Base-by-base conservation (phyloP, 2,329 filamentous ascomycete species). In the Oidium heveae region DNA sequence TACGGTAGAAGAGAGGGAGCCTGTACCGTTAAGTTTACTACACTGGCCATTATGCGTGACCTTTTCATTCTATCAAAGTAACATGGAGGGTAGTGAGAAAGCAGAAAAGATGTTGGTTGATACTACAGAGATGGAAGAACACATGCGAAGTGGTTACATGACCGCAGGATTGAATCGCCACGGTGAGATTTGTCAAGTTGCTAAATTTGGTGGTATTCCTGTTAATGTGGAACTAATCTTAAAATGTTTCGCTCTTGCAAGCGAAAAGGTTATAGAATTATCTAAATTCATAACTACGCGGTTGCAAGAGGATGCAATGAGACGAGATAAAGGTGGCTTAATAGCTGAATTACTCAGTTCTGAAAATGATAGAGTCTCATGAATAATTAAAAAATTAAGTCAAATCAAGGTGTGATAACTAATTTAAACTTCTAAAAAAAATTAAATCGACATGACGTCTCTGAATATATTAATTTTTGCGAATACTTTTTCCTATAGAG, bases 11-110 rank as follows among this genome's bases (percentile, higher is more conserved):
- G 89, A 98, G 70, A 76, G 91, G 58, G 88, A 94, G 59, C 89
- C 89, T 0, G 86, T 95, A 49, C 81, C 86, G 50, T 73, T 98
- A 58, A 87, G 85, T 62, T 86, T 94, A 72, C 76, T 95, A 59
- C 91, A 96, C 68, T 84, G 86, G 61, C 91, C 91, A 0, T 82
- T 95, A 55, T 94, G 88, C 64, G 74, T 95, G 49, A 94, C 87
- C 0, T 94, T 94, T 68, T 85, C 80, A 62, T 89, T 87, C 64
- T 95, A 84, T 34, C 63, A 73, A 13, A 57, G 47, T 52, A 16
- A 53, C 47, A 68, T 70, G n/a, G 70, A 68, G 15, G 64, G 74
- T 82, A 41, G 77, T 80, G 37, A 84, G 63, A 74, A 83, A 33
- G 77, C 81, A 5, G 81, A 84, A 60, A 73, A 81, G 15, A 75